Evolutionary conservation across 495 filamentous ascomycete species (phyloP).

Genomic region (Penicillium longicatenatum): DNA sequence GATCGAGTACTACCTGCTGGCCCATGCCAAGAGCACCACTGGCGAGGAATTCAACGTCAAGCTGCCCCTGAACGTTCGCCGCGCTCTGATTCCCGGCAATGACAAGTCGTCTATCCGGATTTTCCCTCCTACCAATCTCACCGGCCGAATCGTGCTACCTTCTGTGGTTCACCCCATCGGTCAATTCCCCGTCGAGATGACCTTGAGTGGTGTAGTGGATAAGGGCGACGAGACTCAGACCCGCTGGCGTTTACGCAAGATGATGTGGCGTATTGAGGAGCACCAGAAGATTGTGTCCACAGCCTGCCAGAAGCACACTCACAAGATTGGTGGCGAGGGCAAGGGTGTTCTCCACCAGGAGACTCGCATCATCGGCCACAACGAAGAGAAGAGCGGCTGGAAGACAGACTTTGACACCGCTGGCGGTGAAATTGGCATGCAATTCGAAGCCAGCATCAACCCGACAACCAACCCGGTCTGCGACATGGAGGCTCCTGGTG

Average conservation of each 20-base stretch:
- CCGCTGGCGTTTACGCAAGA: constrained; percentile 85
- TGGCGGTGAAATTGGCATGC: constrained; percentile 77
- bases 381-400: constrained; percentile 86
- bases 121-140: constrained; percentile 94
- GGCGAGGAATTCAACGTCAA: constrained; percentile 67
- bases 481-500: constrained; percentile 77
- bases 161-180: constrained; percentile 86
- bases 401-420: constrained; percentile 82
- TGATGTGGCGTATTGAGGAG: constrained; percentile 94
- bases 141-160: constrained; percentile 75
- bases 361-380: constrained; percentile 69
- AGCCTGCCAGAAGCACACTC: constrained; percentile 75
- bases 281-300: constrained; percentile 75
- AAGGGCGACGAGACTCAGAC: constrained; percentile 62
- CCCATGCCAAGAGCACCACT: constrained; percentile 60
- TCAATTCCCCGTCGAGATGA: constrained; percentile 75
- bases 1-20: constrained; percentile 78
- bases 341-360: constrained; percentile 83
- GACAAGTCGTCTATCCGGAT: constrained; percentile 79
- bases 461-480: constrained; percentile 66
- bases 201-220: constrained; percentile 75
- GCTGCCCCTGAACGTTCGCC: constrained; percentile 67
- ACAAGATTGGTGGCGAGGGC: constrained; percentile 67
- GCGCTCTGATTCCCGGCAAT: constrained; percentile 75
- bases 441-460: constrained; percentile 73